Base-by-base conservation (phyloP, 1,284 basidiomycete species). In the Pseudozyma hubeiensis region DNA sequence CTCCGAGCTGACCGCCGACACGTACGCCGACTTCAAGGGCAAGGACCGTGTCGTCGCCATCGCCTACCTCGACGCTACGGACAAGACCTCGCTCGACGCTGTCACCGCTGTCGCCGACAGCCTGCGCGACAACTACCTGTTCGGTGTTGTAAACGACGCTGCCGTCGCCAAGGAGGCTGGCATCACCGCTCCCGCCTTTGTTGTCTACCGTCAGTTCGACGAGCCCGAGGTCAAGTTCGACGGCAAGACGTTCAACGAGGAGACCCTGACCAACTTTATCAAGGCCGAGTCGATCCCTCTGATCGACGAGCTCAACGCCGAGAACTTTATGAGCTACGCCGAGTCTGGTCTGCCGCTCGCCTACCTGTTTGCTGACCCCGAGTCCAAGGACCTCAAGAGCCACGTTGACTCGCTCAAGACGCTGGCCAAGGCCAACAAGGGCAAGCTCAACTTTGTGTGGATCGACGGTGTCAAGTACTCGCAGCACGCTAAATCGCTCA, bases 401-500 rank as follows among this genome's bases (percentile, higher is more conserved):
- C 86, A 91, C 60, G 88, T 96, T 73, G 90, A 91, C 46, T 86
- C 88, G 57, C 85, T 98, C 79, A 89, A 88, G 79, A 89, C 92
- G 2, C 84, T 96, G 59, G 95, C 96, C 31, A 87, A 90, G 67
- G 89, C 90, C 83, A 89, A 90, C 88, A 94, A 93, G 86, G 89
- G 90, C 82, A 91, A 93, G 86, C 81, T 98, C 84, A 98, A 97
- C 90, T 96, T 99, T 86, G 96, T 99, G 75, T 97, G 91, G 91
- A 99, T 99, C 81, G 97, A 99, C 85, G 94, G 93, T 24, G 87
- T 91, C 87, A 94, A 85, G 86, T 99, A 95, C 82, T 90, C 89
- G 81, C 94, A 97, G 82, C 97, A 99, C 87, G 97, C 92, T 80
- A 95, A 94, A 87, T 91, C 92, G 10, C 89, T 99, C 73, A 97